Conservation (phyloP, 228 moss, liverwort and hornwort species). For the Sphagnum fallax region DNA sequence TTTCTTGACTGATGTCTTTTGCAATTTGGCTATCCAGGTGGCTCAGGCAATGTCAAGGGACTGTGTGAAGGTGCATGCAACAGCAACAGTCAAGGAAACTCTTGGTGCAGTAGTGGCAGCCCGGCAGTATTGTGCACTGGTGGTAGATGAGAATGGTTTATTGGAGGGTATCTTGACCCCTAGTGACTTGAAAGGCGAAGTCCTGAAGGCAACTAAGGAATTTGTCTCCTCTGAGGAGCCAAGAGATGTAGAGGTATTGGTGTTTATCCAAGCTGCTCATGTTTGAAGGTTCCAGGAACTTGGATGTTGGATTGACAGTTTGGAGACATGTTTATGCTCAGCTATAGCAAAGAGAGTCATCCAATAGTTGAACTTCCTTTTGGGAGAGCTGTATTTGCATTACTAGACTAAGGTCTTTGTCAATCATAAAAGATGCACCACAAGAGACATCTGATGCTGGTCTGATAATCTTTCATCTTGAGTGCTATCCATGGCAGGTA, state of each 20-base stretch:
- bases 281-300: conserved; percentile 9
- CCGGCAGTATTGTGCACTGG: not conserved
- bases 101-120: not conserved
- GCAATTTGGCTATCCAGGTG: conserved; percentile 19
- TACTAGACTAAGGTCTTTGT: conserved; percentile 27
- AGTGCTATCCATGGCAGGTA: conserved; percentile 31
- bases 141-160: not conserved
- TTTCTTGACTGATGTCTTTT: conserved; percentile 17
- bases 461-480: no score
- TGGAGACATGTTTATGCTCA: conserved; percentile 8
- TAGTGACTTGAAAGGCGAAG: not conserved
- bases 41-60: not conserved
- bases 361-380: no score
- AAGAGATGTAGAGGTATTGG: not conserved
- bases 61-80: not conserved
- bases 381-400: no score
- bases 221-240: not conserved
- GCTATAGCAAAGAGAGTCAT: no score
- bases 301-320: not conserved
- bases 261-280: conserved; percentile 32
- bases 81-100: not conserved
- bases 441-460: not conserved
- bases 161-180: not conserved
- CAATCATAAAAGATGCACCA: conserved; percentile 32
- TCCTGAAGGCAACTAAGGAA: not conserved